Evolutionary conservation across 2,329 filamentous ascomycete genomes (phyloP), one percentile per base, ranked within the genome.

Genomic region (Trichoderma semiorbis): DNA sequence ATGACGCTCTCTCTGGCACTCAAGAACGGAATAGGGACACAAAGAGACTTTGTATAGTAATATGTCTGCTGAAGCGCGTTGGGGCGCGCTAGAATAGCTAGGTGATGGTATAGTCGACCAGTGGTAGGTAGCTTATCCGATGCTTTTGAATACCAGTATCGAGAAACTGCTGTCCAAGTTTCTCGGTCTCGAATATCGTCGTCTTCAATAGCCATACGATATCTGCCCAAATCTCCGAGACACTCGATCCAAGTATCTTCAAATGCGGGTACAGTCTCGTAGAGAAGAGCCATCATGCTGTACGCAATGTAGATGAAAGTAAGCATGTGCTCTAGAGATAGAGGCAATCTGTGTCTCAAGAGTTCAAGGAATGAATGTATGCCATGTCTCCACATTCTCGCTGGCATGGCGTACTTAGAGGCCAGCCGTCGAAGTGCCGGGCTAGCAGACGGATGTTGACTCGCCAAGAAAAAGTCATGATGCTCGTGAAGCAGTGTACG

Each of bases 191-290:
- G 82, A 24, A 92, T 85, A 73, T 96, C 91, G 30, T 92, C 89
- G 53, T 97, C 92, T 79, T 98, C 95, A 58, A 98, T 94, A 0
- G 94, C 94, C 94, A 98, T 98, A 0, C 87, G 80, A 58, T 97
- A 98, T 24, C 95, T 85, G 0, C 91, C 92, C 0, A 98, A 81
- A 77, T 98, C 95, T 0, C 95, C 95, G 0, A 98, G 83, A 68
- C 95, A 98, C 75, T 98, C 95, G 10, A 97, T 93, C 95, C 95
- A 98, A 0, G 93, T 97, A 71, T 96, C 92, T 67, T 92, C 88
- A 75, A 97, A 98, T 0, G 88, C 86, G 0, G 92, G 90, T 0
- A 97, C 93, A 0, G 93, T 97, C 76, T 98, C 95, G 72, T 94
- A 92, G 0, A 98, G 81, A 0, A 98, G 81, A 0, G 93, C 92